Evolutionary conservation across 208 protist genomes (phyloP).

Genomic region (Acanthamoeba quina): DNA sequence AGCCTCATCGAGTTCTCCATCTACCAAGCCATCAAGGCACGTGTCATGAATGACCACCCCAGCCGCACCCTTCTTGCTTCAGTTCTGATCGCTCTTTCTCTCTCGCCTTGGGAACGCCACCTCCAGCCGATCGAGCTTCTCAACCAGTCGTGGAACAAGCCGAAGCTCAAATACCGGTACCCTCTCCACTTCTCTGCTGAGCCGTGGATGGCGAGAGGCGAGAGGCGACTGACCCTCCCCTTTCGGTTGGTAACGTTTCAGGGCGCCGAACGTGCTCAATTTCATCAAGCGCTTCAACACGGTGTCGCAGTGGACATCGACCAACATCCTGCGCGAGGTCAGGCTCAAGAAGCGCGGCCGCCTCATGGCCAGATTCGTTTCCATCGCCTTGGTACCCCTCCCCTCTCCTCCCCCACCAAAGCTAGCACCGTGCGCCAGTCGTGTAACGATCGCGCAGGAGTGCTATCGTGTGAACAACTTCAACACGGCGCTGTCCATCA

Average conservation of each 20-base stretch:
- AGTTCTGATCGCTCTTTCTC: no score
- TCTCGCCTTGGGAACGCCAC: no score
- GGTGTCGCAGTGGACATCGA: slow-evolving; percentile 82
- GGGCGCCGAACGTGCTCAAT: slow-evolving; percentile 82
- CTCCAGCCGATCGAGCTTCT: slow-evolving; percentile 85
- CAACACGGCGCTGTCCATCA: slow-evolving; percentile 76
- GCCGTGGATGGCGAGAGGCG: no score
- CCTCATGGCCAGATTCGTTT: slow-evolving; percentile 84
- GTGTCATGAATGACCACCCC: no score
- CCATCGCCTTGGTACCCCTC: slow-evolving; percentile 74
- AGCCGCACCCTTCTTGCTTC: no score
- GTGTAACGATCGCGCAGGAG: slow-evolving; percentile 23
- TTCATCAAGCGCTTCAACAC: slow-evolving; percentile 89
- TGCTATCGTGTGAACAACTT: slow-evolving; percentile 80
- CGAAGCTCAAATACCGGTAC: slow-evolving; percentile 80
- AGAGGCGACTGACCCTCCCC: no score
- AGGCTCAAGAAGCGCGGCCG: slow-evolving; percentile 77
- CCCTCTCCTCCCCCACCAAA: background rate
- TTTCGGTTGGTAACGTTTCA: no score
- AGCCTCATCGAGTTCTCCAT: slow-evolving; percentile 47
- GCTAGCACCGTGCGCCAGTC: background rate
- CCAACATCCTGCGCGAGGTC: slow-evolving; percentile 74
- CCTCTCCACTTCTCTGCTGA: background rate
- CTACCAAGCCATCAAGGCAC: slow-evolving; percentile 58
- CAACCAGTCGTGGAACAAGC: slow-evolving; percentile 87